Percentiles rank a stretch among this genome's conserved stretches.
Evolutionary conservation across 768 basidiomycete species (phyloP).

Genomic region (Daedalea quercina): DNA sequence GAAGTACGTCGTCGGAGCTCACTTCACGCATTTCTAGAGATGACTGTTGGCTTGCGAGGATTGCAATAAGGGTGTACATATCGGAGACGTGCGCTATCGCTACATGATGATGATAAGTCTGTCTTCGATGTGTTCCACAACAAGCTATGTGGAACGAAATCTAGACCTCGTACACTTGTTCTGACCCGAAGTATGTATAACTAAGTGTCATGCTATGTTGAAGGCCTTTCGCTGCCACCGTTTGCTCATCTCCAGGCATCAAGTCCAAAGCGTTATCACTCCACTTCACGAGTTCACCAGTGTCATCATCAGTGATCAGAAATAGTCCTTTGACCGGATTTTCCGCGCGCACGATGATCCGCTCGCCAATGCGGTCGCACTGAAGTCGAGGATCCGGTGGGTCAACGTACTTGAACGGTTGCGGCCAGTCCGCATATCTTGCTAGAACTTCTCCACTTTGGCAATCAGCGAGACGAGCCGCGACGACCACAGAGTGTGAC

Average conservation of each 20-base stretch:
- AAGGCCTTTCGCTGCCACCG: conserved; percentile 54
- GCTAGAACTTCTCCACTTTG: conserved; percentile 48
- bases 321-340: conserved; percentile 83
- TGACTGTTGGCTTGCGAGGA: too few species aligned
- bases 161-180: not conserved
- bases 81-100: too few species aligned
- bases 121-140: too few species aligned
- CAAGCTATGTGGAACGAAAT: too few species aligned
- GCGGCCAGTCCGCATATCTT: conserved; percentile 64
- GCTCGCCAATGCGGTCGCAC: conserved; percentile 38
- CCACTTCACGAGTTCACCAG: conserved; percentile 55
- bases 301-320: conserved; percentile 56
- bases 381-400: conserved; percentile 23
- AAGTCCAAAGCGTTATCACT: conserved; percentile 88
- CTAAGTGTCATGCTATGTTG: conserved; percentile 29
- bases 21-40: too few species aligned
- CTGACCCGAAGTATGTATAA: conserved; percentile 8
- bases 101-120: too few species aligned
- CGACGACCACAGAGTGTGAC: conserved; percentile 50
- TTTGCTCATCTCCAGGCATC: conserved; percentile 74
- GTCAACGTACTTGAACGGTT: conserved; percentile 26
- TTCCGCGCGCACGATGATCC: conserved; percentile 39
- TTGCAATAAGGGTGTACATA: too few species aligned
- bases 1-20: too few species aligned
- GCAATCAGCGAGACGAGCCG: conserved; percentile 53